Base-by-base conservation (phyloP, 1,284 basidiomycete species). In the Ganoderma meredithae region DNA sequence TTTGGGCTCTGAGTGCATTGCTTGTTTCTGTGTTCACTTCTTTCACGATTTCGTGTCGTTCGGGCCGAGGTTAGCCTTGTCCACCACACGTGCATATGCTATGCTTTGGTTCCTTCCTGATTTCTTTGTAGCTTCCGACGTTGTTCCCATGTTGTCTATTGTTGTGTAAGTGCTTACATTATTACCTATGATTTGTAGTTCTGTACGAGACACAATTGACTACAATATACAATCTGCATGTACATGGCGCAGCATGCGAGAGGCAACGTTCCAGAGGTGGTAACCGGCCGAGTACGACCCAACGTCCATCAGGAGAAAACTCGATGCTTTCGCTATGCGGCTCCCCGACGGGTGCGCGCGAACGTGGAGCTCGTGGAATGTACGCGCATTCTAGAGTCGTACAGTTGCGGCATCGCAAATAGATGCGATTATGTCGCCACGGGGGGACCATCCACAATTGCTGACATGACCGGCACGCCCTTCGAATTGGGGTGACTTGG, bases 1-100 rank as follows among this genome's bases (percentile, higher is more conserved):
- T 76, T 81, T 61, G 76, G 75, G n/a, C 75, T 78, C 25, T 79
- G 74, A 75, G 36, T 25, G 12, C 25, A 22, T 10, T 22, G 49
- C 19, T n/a, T 12, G 31, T 27, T 41, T 15, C 3, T 47, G 15
- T 43, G 39, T 55, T n/a, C 3, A 8, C n/a, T n/a, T n/a, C n/a
- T 17, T 56, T 64, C 19, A 43, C 22, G 27, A 27, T 58, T 56
- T 12, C 25, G 10, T 13, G n/a, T 58, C 33, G 7, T 17, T 10
- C 19, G 15, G 8, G 17, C 17, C 55, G 55, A 33, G 55, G 17
- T 39, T 39, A 33, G n/a, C 17, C n/a, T 15, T 5, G n/a, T n/a
- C 5, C 27, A 13, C 27, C 10, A 22, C 22, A 33, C 31, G 53
- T n/a, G 25, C 39, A 27, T n/a, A 25, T 53, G 15, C 52, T n/a